Evolutionary conservation across 352 stramenopile genomes (phyloP), one percentile per base, ranked within the genome.

Genomic region (Pilasporangium apinafurcum): DNA sequence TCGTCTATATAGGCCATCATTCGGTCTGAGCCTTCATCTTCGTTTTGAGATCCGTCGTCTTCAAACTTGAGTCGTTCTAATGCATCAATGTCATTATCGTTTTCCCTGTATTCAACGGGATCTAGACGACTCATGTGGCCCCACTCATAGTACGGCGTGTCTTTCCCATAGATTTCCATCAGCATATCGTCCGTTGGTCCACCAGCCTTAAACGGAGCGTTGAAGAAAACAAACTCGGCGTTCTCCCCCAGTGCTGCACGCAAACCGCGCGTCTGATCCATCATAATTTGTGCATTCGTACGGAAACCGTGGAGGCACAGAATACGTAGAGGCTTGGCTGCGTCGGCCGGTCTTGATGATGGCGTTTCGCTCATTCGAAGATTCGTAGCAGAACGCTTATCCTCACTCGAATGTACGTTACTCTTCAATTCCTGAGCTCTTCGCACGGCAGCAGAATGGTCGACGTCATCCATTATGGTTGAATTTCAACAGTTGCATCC

Each of bases 301-400:
- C 68, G 68, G 48, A 71, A 82, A 16, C 68, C 68, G 39, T 82
- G 68, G 14, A 79, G 46, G 27, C 66, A 79, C n/a, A 79, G 37
- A 38, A 75, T 62, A 9, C 66, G 63, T 18, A 78, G 62, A 36
- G 63, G 66, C 41, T 37, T 35, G 40, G 41, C n/a, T n/a, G n/a
- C n/a, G 37, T 14, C 9, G 29, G 9, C 41, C 24, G 2, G 39
- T 18, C 39, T 26, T 46, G 39, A 10, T 22, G 25, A 10, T 9
- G 8, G 24, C 24, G 17, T 46, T 46, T 17, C 26, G 37, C 28
- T 35, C 37, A 25, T 17, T 17, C 22, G 39, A 20, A 20, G 1
- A 1, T 14, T 47, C 8, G 37, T 18, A 47, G 39, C 14, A n/a
- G n/a, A n/a, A n/a, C n/a, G n/a, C n/a, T n/a, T n/a, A n/a, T n/a